Base-by-base conservation (phyloP, 2,329 filamentous ascomycete genomes). In the Setomelanomma holmii region DNA sequence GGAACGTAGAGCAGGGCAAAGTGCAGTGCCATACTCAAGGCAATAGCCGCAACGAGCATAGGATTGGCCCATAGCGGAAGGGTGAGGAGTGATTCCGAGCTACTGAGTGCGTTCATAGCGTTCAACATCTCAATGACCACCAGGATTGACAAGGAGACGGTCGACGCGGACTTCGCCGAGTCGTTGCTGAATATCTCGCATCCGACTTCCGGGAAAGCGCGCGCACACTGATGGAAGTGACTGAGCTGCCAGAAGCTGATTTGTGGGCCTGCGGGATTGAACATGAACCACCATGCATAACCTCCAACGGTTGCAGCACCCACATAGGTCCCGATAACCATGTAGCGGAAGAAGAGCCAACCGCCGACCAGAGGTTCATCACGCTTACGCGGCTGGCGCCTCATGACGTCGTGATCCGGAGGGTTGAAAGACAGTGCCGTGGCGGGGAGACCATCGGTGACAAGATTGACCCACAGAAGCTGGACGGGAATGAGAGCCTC, bases 211-310 rank as follows among this genome's bases (percentile, higher is more conserved):
- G 92, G 86, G 79, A 96, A 98, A 51, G 91, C 82, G 14, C 89
- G 69, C 0, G 89, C 89, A 84, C 95, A 99, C 73, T 88, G 88
- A 80, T 99, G 95, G 87, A 98, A 99, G 79, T 96, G 89, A 20
- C 89, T 81, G 62, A 99, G 82, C 73, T 99, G 91, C 75, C 84
- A 89, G 80, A 98, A 96, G 58, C 82, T 87, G 76, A 99, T 96
- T 75, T 96, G 90, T 20, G 95, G 95, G 0, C 95, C 95, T 62
- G 88, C 86, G 7, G 87, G 79, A 79, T 98, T 93, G 82, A 89
- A 96, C 89, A 99, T 93, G 82, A 98, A 99, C 91, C 92, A 99
- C 95, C 95, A 99, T n/a, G 91, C 93, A 72, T 99, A 99, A 40
- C 96, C 95, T 69, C 89, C 92, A 17, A 99, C 96, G 3, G 95